Percentiles rank a stretch among this genome's conserved stretches.
These are phyloP conservation scores for Spirogloea muscicola DNA, from an alignment of 139 green algal species.

Conservation along the genomic window DNA sequence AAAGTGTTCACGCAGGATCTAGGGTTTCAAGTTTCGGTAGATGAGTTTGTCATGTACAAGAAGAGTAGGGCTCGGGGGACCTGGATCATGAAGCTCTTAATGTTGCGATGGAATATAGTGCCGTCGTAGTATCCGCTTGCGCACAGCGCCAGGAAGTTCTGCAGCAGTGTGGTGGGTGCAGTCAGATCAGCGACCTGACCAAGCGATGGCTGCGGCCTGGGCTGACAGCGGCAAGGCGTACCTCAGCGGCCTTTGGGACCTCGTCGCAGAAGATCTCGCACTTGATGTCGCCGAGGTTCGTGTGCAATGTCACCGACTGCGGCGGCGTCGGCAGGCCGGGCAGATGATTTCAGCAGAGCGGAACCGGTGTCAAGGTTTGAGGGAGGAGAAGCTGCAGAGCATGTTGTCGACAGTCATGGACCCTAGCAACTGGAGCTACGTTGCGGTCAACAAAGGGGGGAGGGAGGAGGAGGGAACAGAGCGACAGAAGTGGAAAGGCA, in stretches of 20 bases:
- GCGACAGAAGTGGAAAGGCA: background rate
- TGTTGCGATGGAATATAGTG: slow-evolving; percentile 79
- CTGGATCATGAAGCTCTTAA: slow-evolving; percentile 39
- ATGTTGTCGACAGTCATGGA: background rate
- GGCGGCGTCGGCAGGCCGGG: no score
- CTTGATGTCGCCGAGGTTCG: slow-evolving; percentile 91
- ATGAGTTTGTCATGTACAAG: no score
- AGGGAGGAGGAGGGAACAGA: background rate
- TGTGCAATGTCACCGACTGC: slow-evolving; percentile 93
- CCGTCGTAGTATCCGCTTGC: slow-evolving; percentile 87
- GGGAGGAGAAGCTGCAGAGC: background rate
- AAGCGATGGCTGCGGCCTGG: background rate
- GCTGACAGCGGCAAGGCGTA: slow-evolving; percentile 12
- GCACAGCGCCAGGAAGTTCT: slow-evolving; percentile 95
- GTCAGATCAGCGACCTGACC: background rate
- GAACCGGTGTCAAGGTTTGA: background rate
- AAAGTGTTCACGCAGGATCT: no score
- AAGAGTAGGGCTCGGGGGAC: no score
- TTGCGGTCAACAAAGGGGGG: background rate
- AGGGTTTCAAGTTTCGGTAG: background rate
- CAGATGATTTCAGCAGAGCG: background rate
- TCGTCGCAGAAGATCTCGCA: slow-evolving; percentile 93
- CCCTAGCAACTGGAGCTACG: background rate
- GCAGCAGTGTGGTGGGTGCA: slow-evolving; percentile 32
- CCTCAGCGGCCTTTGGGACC: slow-evolving; percentile 55